Base-by-base conservation (phyloP, 768 basidiomycete genomes). In the Tephrocybe sp. region DNA sequence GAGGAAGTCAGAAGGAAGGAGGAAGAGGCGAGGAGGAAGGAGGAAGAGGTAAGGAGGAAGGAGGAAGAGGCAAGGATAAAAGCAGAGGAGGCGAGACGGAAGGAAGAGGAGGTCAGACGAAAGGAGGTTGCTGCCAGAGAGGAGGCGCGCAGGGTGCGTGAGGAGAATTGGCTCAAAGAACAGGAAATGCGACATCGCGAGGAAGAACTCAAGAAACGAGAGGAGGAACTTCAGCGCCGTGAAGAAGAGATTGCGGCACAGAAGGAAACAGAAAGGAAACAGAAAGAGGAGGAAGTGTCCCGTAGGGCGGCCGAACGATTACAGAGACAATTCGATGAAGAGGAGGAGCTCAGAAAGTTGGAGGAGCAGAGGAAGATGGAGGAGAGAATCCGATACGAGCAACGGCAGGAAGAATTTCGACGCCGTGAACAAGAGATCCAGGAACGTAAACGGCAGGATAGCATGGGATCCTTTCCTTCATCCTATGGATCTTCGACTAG, bases 391-490 rank as follows among this genome's bases (percentile, higher is more conserved):
- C 56, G 57, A 39, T 63, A 54, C 22, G 66, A 55, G 59, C 67
- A 69, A 26, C 70, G 73, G 51, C 72, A 75, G 55, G 65, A 71
- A 50, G 71, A 77, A 31, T 74, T 67, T 57, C 68, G 67, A 35
- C 65, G 65, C 53, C 68, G 74, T n/a, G 75, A 72, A 39, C 74
- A 74, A 36, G 73, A 75, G 19, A 70, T 74, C 44, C 68, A 73
- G 49, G 75, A 79, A 52, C 72, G 76, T 26, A 76, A 73, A 58
- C 68, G 73, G 9, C 74, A 77, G 40, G 71, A 72, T 45, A 76
- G 70, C 49, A 51, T 62, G n/a, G 70, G 69, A 4, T 45, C 62
- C n/a, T 73, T 56, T 6, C 52, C 63, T 20, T 51, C 65, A 1
- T 61, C 66, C 3, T 54, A 60, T 17, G 51, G 51, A 14, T 63